phyloP scores from a whole-genome alignment of 2,329 filamentous ascomycete species.

The Tolypocladium ophioglossoides region DNA sequence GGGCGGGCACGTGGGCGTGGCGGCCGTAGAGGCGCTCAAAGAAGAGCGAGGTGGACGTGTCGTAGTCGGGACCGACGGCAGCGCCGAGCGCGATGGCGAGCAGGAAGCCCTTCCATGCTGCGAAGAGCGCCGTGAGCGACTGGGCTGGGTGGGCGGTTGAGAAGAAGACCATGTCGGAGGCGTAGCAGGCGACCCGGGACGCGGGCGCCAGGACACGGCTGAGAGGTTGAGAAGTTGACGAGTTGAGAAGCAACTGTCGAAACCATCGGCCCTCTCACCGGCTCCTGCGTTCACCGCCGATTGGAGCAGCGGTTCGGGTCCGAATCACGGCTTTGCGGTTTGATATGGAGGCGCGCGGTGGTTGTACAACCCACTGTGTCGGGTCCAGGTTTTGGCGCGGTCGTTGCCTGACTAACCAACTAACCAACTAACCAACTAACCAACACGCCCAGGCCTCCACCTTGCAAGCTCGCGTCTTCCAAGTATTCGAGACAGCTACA shows the following conservation, averaged over 20 bases:
- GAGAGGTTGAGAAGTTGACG: conserved; percentile 2
- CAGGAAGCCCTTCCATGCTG: conserved; percentile 56
- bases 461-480: not conserved
- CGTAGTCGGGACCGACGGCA: conserved; percentile 53
- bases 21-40: conserved; percentile 22
- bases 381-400: not conserved
- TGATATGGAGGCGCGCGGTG: too few species aligned
- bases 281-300: not conserved
- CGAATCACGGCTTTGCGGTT: not conserved
- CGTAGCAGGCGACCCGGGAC: too few species aligned
- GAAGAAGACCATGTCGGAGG: not conserved
- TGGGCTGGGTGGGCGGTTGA: conserved; percentile 9
- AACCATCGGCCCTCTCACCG: not conserved
- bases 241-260: not conserved
- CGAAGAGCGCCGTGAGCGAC: conserved; percentile 31
- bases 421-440: too few species aligned
- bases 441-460: not conserved
- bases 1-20: conserved; percentile 27
- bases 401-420: not conserved
- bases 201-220: too few species aligned
- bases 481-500: not conserved
- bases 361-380: not conserved
- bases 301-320: not conserved
- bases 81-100: conserved; percentile 47
- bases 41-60: conserved; percentile 58